A percentile compares a stretch with the other conserved stretches of the same genome.
Evolutionary conservation across 1,284 basidiomycete genomes (phyloP).

Genomic region (Testicularia cyperi): DNA sequence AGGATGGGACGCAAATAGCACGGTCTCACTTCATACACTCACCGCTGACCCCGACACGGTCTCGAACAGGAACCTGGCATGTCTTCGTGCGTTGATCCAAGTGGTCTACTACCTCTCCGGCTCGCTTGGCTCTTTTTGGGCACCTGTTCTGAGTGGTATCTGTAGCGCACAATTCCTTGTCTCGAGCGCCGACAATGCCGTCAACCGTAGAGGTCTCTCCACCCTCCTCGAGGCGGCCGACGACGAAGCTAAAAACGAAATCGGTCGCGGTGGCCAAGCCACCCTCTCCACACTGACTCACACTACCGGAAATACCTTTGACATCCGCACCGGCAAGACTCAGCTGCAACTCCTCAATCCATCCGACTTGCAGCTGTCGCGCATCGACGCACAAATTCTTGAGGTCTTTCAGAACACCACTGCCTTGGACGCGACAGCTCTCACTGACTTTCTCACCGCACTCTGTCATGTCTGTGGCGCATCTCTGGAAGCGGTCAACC

Average conservation of each 20-base stretch:
- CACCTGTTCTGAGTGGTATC: conserved; percentile 73
- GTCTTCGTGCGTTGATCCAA: conserved; percentile 77
- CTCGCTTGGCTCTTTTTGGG: conserved; percentile 84
- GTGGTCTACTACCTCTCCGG: conserved; percentile 80
- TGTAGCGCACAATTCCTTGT: conserved; percentile 37
- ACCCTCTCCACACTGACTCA: conserved; percentile 35
- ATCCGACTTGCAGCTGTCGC: conserved; percentile 16
- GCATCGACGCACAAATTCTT: conserved; percentile 32
- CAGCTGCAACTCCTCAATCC: conserved; percentile 31
- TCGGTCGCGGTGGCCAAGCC: conserved; percentile 7
- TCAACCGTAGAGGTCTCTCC: neutral
- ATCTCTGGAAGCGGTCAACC: conserved; percentile 7
- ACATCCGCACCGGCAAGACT: conserved; percentile 21
- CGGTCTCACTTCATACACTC: conserved; percentile 5
- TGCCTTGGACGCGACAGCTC: conserved; percentile 74
- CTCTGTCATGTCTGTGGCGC: conserved; percentile 76
- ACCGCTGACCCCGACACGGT: conserved; percentile 63
- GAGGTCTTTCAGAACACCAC: conserved; percentile 64
- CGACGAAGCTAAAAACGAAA: conserved; percentile 1
- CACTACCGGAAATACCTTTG: conserved; percentile 10
- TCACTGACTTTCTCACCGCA: conserved; percentile 76
- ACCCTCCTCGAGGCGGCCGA: neutral
- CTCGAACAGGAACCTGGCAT: conserved; percentile 85
- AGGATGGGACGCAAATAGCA: conserved; percentile 12
- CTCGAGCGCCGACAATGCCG: neutral